Conservation (phyloP, 441 rosid species). For the Croton setiger region DNA sequence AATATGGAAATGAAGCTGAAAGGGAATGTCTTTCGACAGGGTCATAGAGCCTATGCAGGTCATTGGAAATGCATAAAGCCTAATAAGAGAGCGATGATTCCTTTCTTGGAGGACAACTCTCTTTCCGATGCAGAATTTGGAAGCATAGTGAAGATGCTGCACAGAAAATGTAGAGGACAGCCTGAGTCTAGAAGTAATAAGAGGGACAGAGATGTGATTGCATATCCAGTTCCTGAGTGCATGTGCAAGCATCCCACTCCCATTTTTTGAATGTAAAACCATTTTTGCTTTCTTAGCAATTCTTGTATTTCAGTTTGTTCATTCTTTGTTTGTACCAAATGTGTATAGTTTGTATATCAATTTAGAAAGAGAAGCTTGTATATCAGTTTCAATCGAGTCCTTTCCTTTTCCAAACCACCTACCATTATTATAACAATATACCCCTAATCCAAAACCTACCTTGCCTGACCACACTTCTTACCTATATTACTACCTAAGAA, state of each 20-base stretch:
- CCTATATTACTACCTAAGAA: too few species aligned
- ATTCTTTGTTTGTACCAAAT: too few species aligned
- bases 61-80: slow-evolving; percentile 74
- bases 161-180: slow-evolving; percentile 53
- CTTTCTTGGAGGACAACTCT: slow-evolving; percentile 49
- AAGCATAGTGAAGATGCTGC: slow-evolving; percentile 47
- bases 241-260: slow-evolving; percentile 45
- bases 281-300: too few species aligned
- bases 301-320: too few species aligned
- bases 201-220: slow-evolving; percentile 59
- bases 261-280: slow-evolving; percentile 28
- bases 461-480: too few species aligned
- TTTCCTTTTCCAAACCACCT: too few species aligned
- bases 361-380: too few species aligned
- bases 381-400: too few species aligned
- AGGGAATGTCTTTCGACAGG: slow-evolving; percentile 29
- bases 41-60: slow-evolving; percentile 71
- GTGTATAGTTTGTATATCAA: too few species aligned
- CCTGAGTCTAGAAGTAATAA: slow-evolving; percentile 52
- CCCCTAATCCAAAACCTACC: too few species aligned
- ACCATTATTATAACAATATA: too few species aligned
- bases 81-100: slow-evolving; percentile 63
- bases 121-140: slow-evolving; percentile 52
- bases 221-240: slow-evolving; percentile 76
- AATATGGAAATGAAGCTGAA: neutral